These are phyloP conservation scores for Rhododendron kiyosumense DNA, from an alignment of 148 eudicot genomes.

Conservation along the genomic window DNA sequence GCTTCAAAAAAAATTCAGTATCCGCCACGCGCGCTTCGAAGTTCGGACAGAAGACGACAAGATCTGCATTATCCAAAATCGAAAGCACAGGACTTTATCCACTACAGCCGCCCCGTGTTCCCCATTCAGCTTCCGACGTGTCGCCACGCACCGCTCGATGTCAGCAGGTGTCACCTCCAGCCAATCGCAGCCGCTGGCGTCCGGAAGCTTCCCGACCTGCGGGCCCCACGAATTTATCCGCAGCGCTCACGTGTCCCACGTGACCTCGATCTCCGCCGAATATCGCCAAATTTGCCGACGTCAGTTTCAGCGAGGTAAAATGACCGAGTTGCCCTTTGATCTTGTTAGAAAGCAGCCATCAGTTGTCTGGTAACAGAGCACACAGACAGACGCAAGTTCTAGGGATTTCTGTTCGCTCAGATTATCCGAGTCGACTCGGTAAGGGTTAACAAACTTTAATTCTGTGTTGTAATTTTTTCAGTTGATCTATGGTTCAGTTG, in stretches of 20 bases:
- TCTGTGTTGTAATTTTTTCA: neutral
- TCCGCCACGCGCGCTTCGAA: neutral
- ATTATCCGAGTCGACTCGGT: slow-evolving; percentile 15
- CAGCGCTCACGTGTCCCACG: neutral
- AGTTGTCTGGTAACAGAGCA: neutral
- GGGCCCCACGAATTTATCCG: slow-evolving; percentile 9
- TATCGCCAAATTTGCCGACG: neutral
- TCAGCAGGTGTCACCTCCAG: neutral
- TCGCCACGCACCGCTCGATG: neutral
- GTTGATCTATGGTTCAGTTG: slow-evolving; percentile 34
- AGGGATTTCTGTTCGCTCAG: neutral
- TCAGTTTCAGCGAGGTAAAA: neutral
- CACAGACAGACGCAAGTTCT: neutral
- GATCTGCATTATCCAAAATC: neutral
- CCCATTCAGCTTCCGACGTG: neutral
- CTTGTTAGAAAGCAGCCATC: slow-evolving; percentile 1
- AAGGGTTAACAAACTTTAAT: neutral
- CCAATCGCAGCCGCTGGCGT: neutral
- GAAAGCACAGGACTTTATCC: neutral
- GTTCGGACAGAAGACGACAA: neutral
- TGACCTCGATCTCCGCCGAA: neutral
- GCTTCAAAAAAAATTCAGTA: neutral
- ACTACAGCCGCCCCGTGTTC: neutral
- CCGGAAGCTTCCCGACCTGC: neutral
- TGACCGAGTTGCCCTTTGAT: neutral